phyloP scores from a whole-genome alignment of 768 basidiomycete species.

The Amanita exitialis region DNA sequence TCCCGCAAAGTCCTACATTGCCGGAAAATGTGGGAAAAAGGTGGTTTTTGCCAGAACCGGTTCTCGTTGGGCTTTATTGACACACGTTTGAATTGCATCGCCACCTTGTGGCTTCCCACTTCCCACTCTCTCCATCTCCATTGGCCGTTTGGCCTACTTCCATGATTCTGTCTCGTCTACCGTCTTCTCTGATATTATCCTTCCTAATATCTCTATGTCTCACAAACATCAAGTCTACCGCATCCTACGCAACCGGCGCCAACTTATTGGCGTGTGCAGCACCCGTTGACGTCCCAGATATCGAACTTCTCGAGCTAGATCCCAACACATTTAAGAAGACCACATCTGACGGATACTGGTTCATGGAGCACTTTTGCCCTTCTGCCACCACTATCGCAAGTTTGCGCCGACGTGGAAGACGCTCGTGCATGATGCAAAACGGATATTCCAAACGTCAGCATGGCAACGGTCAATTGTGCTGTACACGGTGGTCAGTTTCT shows the following conservation, averaged over 20 bases:
- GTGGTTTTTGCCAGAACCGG: too few relatives aligned
- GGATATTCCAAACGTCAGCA: conserved; percentile 41
- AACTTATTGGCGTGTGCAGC: not conserved
- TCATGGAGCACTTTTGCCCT: conserved; percentile 84
- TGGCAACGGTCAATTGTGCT: too few relatives aligned
- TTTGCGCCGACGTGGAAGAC: conserved; percentile 82
- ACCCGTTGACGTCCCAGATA: not conserved
- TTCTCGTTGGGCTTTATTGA: not conserved
- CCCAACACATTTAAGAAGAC: conserved; percentile 49
- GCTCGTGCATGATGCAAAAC: conserved; percentile 42
- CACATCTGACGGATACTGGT: conserved; percentile 54
- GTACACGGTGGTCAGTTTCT: conserved; percentile 16
- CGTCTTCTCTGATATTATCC: not conserved
- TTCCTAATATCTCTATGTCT: not conserved
- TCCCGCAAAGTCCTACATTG: too few relatives aligned
- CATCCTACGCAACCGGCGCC: not conserved
- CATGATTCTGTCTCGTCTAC: not conserved
- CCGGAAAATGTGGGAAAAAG: too few relatives aligned
- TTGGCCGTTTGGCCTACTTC: too few relatives aligned
- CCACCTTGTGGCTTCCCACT: not conserved
- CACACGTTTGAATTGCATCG: not conserved
- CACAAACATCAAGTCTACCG: not conserved
- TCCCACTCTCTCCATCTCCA: too few relatives aligned
- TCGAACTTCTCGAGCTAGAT: conserved; percentile 27
- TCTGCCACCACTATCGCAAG: conserved; percentile 67